Evolutionary conservation across 345 rosid genomes (phyloP).

Genomic region (Brassica incana): DNA sequence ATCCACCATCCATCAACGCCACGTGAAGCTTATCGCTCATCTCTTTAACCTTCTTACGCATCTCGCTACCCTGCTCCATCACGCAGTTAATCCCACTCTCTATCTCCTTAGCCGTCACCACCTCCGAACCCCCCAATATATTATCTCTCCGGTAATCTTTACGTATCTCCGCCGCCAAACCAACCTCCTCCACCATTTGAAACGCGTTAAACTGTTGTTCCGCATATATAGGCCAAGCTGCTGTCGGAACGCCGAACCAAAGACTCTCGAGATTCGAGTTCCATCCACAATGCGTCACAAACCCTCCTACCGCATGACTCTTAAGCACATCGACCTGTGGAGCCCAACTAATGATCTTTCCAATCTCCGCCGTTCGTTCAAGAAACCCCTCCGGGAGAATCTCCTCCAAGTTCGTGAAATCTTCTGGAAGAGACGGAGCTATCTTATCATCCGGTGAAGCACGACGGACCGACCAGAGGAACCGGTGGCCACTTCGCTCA

Average conservation of each 20-base stretch:
- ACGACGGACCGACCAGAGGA: conserved; percentile 59
- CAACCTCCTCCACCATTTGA: conserved; percentile 45
- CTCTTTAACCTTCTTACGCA: conserved; percentile 37
- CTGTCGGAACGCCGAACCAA: conserved; percentile 55
- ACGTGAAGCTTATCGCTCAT: conserved; percentile 36
- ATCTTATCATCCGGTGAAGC: neutral
- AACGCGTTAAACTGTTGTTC: conserved; percentile 68
- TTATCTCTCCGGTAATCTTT: conserved; percentile 32
- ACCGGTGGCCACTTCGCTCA: conserved; percentile 45
- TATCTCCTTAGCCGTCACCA: conserved; percentile 40
- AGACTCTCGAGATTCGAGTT: conserved; percentile 63
- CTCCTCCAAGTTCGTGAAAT: conserved; percentile 29
- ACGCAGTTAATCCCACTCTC: conserved; percentile 42
- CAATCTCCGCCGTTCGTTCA: conserved; percentile 39
- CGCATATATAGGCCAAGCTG: conserved; percentile 50
- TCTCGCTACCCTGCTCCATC: conserved; percentile 41
- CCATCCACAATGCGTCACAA: conserved; percentile 72
- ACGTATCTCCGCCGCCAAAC: conserved; percentile 45
- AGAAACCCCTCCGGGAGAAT: conserved; percentile 49
- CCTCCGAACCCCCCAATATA: neutral
- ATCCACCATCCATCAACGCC: conserved; percentile 45
- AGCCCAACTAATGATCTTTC: conserved; percentile 56
- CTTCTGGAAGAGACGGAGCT: conserved; percentile 18
- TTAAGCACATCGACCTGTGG: conserved; percentile 47
- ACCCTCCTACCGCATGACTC: conserved; percentile 47